Base-by-base conservation (phyloP, 148 eudicot species). In the Dianthus caryophyllus region DNA sequence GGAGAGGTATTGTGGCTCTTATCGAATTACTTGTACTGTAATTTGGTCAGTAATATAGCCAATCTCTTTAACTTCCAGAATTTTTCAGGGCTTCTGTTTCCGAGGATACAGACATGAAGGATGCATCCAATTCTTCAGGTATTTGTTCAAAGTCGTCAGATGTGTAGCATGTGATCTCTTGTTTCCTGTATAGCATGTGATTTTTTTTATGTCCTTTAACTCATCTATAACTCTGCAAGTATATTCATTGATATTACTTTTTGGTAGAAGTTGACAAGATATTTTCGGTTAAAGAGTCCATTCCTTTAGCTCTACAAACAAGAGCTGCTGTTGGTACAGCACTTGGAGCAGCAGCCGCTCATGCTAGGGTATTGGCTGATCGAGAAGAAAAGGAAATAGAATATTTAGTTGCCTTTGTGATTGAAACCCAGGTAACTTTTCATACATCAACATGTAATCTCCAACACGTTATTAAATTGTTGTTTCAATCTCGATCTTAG, bases 301-400 rank as follows among this genome's bases (percentile, higher is more conserved):
- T 94, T 65, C 89, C 93, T 44, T 68, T 79, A 39, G 80, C 87
- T 46, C 77, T 90, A 46, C 84, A 80, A 67, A 82, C 84, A 80
- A 77, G 96, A 77, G 97, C 88, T 44, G 93, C 91, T 75, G 87
- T 87, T 57, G 96, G 88, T 38, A 85, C 91, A 20, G 91, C 94
- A 49, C 96, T 90, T 64, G 99, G 99, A 69, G 89, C 84, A 65
- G 97, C 93, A 65, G 99, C 97, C 80, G 99, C 96, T 48, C 92
- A 75, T 82, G 96, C 99, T 55, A 90, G 81, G 67, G 60, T 90
- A 71, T 77, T 90, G 84, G 99, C 99, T 68, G 87, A 88, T 73
- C 91, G 85, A 57, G 99, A 95, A 84, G 94, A 90, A 63, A 85
- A 87, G 76, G 88, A 84, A 71, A 86, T 95, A 5, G 97, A 87